phyloP scores from a whole-genome alignment of 305 asterid species.

The Andrographis paniculata region DNA sequence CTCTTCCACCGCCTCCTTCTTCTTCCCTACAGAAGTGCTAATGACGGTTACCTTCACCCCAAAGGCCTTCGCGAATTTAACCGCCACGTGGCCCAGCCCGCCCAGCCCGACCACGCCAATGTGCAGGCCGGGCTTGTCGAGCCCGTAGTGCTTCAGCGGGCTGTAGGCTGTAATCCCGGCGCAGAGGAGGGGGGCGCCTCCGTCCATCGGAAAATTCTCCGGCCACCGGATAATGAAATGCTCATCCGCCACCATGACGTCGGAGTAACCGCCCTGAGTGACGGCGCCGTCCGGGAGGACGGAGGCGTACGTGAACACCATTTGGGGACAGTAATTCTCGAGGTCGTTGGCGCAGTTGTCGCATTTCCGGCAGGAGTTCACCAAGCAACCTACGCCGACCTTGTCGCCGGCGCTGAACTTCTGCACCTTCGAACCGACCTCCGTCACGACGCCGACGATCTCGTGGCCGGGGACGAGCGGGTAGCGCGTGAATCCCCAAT shows the following conservation, averaged over 20 bases:
- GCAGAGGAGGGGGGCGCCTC: slow-evolving; percentile 21
- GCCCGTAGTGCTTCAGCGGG: slow-evolving; percentile 19
- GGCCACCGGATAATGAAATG: slow-evolving; percentile 21
- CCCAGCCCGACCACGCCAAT: slow-evolving; percentile 23
- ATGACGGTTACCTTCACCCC: slow-evolving; percentile 20
- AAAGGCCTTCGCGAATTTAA: slow-evolving; percentile 22
- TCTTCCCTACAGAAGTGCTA: slow-evolving; percentile 14
- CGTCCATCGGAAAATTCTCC: slow-evolving; percentile 16
- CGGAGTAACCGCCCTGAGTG: slow-evolving; percentile 26
- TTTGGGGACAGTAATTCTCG: slow-evolving; percentile 18
- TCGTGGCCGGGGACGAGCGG: slow-evolving; percentile 25
- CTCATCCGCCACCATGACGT: slow-evolving; percentile 18
- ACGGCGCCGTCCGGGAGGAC: slow-evolving; percentile 7
- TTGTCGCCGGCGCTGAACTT: slow-evolving; percentile 18
- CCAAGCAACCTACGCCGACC: slow-evolving; percentile 19
- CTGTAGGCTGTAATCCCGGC: slow-evolving; percentile 24
- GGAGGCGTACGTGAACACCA: slow-evolving; percentile 9
- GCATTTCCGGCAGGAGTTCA: slow-evolving; percentile 19
- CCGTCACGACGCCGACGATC: slow-evolving; percentile 16
- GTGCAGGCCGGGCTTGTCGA: slow-evolving; percentile 21
- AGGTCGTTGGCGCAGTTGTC: slow-evolving; percentile 11
- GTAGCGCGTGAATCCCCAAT: slow-evolving; percentile 15
- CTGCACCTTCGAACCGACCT: slow-evolving; percentile 16
- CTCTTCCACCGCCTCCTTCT: slow-evolving; percentile 14
- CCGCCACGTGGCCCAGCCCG: slow-evolving; percentile 26